Evolutionary conservation across 306 rosid genomes (phyloP).

Genomic region (Mimosa pudica): DNA sequence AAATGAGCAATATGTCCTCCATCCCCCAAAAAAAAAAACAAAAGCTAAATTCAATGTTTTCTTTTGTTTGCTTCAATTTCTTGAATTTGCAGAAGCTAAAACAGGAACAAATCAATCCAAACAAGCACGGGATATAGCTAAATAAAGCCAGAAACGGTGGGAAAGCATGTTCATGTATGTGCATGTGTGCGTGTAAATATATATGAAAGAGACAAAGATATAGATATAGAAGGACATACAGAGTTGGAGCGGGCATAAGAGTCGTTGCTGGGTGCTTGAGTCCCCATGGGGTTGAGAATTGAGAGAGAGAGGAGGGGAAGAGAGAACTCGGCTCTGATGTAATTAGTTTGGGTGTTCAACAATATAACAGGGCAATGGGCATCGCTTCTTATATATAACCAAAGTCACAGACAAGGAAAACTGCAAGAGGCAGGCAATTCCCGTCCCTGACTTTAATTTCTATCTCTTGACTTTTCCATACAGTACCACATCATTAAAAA

Average conservation of each 20-base stretch:
- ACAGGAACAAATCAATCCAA: background rate
- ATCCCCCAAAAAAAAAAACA: no score
- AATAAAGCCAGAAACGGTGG: background rate
- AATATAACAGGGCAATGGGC: background rate
- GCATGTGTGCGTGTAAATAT: background rate
- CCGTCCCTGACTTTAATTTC: background rate
- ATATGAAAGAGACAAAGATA: background rate
- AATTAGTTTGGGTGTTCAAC: background rate
- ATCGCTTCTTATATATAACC: background rate
- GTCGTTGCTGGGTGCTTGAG: constrained; percentile 28
- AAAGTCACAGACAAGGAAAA: background rate
- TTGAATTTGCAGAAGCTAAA: background rate
- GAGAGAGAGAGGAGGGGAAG: background rate
- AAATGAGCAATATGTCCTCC: no score
- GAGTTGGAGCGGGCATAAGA: background rate
- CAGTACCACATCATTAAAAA: no score
- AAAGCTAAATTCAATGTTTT: background rate
- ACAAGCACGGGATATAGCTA: background rate
- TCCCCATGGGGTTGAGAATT: constrained; percentile 29
- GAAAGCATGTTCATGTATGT: background rate
- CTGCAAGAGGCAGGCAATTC: background rate
- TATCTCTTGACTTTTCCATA: background rate
- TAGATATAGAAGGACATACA: constrained; percentile 34
- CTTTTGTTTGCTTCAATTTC: background rate
- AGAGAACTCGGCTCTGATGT: background rate